phyloP scores from a whole-genome alignment of 2,329 filamentous ascomycete genomes.

The Stagonosporopsis chrysanthemi region DNA sequence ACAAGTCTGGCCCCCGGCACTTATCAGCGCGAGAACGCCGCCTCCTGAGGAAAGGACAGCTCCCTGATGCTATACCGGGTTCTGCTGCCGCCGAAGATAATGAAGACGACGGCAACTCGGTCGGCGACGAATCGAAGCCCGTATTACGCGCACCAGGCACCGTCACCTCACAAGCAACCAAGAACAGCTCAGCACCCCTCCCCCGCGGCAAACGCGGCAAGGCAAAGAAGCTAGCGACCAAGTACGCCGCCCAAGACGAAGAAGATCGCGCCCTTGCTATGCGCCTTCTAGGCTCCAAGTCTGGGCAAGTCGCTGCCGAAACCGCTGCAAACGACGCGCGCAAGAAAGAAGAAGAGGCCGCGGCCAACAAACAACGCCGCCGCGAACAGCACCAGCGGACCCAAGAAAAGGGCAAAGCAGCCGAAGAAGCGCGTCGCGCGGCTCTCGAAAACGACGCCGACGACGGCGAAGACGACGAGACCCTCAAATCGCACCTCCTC shows the following conservation, averaged over 20 bases:
- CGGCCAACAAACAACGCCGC: slow-evolving; percentile 76
- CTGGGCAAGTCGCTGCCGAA: slow-evolving; percentile 72
- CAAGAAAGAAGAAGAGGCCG: slow-evolving; percentile 73
- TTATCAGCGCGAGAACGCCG: slow-evolving; percentile 51
- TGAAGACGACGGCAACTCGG: slow-evolving; percentile 45
- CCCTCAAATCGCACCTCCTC: slow-evolving; percentile 52
- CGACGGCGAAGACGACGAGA: slow-evolving; percentile 67
- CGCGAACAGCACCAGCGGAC: slow-evolving; percentile 80
- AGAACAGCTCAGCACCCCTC: slow-evolving; percentile 39
- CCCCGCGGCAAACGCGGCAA: slow-evolving; percentile 80
- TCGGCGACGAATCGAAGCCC: slow-evolving; percentile 25
- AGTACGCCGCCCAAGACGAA: slow-evolving; percentile 94
- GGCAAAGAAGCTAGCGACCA: slow-evolving; percentile 84
- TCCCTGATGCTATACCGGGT: slow-evolving; percentile 22
- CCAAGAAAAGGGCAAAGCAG: slow-evolving; percentile 76
- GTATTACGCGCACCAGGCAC: slow-evolving; percentile 33
- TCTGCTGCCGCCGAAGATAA: slow-evolving; percentile 28
- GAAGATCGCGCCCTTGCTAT: slow-evolving; percentile 88
- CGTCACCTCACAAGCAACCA: slow-evolving; percentile 40
- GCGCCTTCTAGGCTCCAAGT: slow-evolving; percentile 80
- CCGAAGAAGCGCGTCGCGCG: slow-evolving; percentile 71
- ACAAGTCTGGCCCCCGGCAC: slow-evolving; percentile 39
- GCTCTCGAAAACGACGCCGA: slow-evolving; percentile 54
- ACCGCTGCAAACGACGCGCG: slow-evolving; percentile 67
- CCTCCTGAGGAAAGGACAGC: slow-evolving; percentile 48